Percentiles rank a stretch among this genome's conserved stretches.
These are phyloP conservation scores for Tricholoma terreum DNA, from an alignment of 768 basidiomycete genomes.

Conservation along the genomic window DNA sequence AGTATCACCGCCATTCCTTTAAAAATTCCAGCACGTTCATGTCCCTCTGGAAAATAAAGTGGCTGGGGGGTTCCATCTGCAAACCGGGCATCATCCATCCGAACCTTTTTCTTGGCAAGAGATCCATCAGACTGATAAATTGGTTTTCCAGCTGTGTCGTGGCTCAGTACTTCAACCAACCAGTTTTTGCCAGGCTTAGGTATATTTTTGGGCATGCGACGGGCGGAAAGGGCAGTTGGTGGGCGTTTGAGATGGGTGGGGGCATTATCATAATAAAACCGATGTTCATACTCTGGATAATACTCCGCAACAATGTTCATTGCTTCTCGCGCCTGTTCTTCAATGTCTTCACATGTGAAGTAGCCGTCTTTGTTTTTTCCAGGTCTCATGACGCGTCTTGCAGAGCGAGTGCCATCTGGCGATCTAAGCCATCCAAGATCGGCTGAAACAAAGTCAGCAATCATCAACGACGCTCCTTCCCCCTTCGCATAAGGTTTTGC, in stretches of 20 bases:
- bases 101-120: no score
- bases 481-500: slow-evolving; percentile 23
- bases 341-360: background rate
- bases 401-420: no score
- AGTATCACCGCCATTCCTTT: no score
- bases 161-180: background rate
- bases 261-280: background rate
- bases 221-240: background rate
- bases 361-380: no score
- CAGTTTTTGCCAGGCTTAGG: background rate
- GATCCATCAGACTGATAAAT: no score
- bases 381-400: no score
- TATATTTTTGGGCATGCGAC: background rate
- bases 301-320: background rate
- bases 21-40: no score
- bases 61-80: no score
- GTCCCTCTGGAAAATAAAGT: no score
- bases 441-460: slow-evolving; percentile 6
- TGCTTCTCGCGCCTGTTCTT: background rate
- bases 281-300: background rate
- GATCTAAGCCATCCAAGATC: no score
- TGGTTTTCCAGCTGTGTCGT: background rate
- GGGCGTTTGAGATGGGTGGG: background rate
- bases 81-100: no score
- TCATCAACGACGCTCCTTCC: slow-evolving; percentile 23